These are phyloP conservation scores for Apium graveolens DNA, from an alignment of 129 eudicot genomes.

Conservation along the genomic window DNA sequence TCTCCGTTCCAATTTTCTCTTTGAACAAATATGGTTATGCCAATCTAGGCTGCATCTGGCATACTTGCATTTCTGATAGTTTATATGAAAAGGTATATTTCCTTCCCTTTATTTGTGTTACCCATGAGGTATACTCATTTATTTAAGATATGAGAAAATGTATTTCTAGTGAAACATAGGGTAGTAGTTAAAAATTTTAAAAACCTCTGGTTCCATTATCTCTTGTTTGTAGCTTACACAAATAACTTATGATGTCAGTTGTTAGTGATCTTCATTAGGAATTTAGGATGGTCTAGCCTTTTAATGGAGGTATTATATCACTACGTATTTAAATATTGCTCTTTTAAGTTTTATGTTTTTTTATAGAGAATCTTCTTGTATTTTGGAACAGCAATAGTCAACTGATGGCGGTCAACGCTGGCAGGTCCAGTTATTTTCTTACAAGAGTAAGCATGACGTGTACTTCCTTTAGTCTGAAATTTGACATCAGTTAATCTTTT, in stretches of 20 bases:
- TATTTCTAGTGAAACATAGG: neutral
- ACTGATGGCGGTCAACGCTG: neutral
- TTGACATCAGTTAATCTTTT: too few species aligned
- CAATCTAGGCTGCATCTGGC: neutral
- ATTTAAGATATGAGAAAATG: too few species aligned
- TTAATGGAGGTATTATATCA: neutral
- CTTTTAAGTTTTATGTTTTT: too few species aligned
- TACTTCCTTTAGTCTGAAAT: neutral
- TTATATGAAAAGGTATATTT: too few species aligned
- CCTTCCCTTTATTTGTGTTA: too few species aligned
- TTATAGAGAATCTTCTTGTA: neutral
- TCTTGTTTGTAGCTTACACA: neutral
- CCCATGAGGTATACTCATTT: neutral
- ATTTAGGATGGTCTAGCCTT: neutral
- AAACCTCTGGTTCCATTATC: neutral
- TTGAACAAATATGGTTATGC: neutral
- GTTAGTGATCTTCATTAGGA: neutral
- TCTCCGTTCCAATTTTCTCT: neutral
- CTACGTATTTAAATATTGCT: neutral
- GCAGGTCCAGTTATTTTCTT: neutral
- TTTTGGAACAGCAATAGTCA: neutral
- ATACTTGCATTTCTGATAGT: neutral
- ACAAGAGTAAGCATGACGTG: neutral
- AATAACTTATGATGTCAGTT: neutral
- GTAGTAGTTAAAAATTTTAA: neutral